A percentile compares a stretch with the other conserved stretches of the same genome.
These are phyloP conservation scores for Rhododendron ovatum DNA, from an alignment of 148 eudicot genomes.

Conservation along the genomic window DNA sequence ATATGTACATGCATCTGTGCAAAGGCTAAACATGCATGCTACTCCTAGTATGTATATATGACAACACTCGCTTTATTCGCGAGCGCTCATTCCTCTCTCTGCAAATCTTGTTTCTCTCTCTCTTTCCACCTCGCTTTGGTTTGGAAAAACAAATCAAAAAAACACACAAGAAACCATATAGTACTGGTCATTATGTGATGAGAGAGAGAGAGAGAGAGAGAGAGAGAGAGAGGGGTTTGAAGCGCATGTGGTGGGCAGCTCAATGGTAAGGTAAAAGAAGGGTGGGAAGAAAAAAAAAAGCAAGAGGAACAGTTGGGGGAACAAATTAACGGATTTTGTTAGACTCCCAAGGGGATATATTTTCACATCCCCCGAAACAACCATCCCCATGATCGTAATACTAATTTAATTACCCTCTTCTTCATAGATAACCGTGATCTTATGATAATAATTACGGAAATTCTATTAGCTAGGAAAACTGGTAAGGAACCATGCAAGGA, in stretches of 20 bases:
- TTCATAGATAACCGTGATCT: constrained; percentile 9
- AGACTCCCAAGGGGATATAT: constrained; percentile 50
- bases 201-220: not conserved
- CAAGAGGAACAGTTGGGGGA: constrained; percentile 14
- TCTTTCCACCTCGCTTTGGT: constrained; percentile 10
- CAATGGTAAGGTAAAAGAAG: not conserved
- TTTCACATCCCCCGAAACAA: constrained; percentile 27
- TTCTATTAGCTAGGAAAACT: too few relatives aligned
- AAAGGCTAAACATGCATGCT: constrained; percentile 2
- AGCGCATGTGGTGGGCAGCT: constrained; percentile 38
- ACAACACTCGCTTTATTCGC: constrained; percentile 30
- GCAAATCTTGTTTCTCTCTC: not conserved
- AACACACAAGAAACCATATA: not conserved
- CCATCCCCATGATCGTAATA: constrained; percentile 13
- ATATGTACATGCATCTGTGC: not conserved
- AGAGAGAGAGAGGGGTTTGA: not conserved
- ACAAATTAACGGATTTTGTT: constrained; percentile 47
- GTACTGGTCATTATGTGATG: constrained; percentile 5
- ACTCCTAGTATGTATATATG: not conserved
- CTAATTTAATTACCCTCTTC: constrained; percentile 14
- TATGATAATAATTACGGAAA: not conserved
- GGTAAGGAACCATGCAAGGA: too few relatives aligned
- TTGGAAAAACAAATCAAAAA: not conserved
- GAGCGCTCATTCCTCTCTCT: constrained; percentile 11
- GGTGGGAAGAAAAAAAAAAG: not conserved